Percentiles rank a stretch among this genome's conserved stretches.
phyloP scores from a whole-genome alignment of 2,329 filamentous ascomycete species.

The Cytospora schulzeri region DNA sequence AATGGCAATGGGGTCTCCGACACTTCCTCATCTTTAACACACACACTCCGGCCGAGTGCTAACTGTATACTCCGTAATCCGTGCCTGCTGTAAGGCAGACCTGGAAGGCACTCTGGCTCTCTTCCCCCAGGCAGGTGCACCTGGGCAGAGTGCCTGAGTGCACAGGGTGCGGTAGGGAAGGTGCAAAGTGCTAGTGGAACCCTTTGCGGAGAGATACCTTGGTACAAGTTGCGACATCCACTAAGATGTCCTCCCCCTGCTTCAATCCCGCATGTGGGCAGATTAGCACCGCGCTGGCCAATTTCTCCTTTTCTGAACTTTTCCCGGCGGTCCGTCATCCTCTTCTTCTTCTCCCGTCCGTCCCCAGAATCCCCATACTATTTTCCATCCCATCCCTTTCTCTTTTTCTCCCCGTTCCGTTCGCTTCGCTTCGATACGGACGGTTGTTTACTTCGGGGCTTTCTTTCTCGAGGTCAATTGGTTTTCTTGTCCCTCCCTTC shows the following conservation, averaged over 20 bases:
- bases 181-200: not conserved
- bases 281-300: slow-evolving; percentile 17
- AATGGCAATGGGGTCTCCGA: not conserved
- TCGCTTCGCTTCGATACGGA: slow-evolving; percentile 18
- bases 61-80: not conserved
- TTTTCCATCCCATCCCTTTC: slow-evolving; percentile 24
- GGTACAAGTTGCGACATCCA: slow-evolving; percentile 5
- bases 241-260: not conserved
- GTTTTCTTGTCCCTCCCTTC: slow-evolving; percentile 28
- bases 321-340: slow-evolving; percentile 20
- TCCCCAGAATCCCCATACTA: not conserved
- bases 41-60: not conserved
- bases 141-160: too few species aligned
- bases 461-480: slow-evolving; percentile 16
- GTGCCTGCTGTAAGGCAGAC: not conserved
- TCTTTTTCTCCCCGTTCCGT: slow-evolving; percentile 27
- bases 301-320: slow-evolving; percentile 33
- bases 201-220: not conserved
- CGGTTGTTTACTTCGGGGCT: slow-evolving; percentile 19
- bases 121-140: too few species aligned
- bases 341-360: slow-evolving; percentile 5
- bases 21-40: not conserved
- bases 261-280: slow-evolving; percentile 2
- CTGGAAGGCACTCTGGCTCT: too few species aligned
- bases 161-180: too few species aligned